Conservation (phyloP, 2,329 filamentous ascomycete genomes). For the Cladosporium sp. region DNA sequence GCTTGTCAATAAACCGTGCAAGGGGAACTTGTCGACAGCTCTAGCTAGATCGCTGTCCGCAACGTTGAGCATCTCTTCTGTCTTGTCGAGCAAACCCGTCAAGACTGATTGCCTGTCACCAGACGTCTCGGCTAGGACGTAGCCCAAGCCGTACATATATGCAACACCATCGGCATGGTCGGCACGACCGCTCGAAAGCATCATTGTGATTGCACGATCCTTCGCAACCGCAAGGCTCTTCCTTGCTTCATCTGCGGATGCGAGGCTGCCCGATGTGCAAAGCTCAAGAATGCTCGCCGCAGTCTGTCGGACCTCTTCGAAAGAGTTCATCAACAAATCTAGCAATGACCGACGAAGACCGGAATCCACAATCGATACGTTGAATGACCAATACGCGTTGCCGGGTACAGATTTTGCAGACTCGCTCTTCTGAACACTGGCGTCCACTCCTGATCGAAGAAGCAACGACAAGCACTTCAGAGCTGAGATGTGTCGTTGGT, state of each 20-base stretch:
- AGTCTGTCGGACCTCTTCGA: constrained; percentile 78
- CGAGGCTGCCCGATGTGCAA: not conserved
- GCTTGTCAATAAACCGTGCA: constrained; percentile 43
- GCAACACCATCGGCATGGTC: constrained; percentile 93
- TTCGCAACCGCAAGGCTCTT: not conserved
- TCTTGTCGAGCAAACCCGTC: constrained; percentile 41
- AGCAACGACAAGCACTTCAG: constrained; percentile 69
- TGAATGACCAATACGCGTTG: constrained; percentile 52
- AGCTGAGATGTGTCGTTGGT: constrained; percentile 83
- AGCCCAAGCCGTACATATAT: constrained; percentile 70
- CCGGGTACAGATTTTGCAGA: constrained; percentile 52
- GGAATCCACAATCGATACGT: constrained; percentile 45
- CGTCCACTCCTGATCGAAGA: constrained; percentile 68
- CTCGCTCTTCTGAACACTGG: constrained; percentile 39
- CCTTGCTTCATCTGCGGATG: not conserved
- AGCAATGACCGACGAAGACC: constrained; percentile 63
- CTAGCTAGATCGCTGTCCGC: constrained; percentile 65
- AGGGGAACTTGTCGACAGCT: constrained; percentile 53
- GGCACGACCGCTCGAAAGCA: constrained; percentile 73
- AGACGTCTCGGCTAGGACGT: constrained; percentile 40
- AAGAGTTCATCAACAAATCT: constrained; percentile 83
- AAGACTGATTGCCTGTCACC: not conserved
- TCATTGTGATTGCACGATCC: constrained; percentile 52
- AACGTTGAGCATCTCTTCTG: constrained; percentile 65
- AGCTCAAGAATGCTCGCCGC: constrained; percentile 42